A percentile compares a stretch with the other conserved stretches of the same genome.
These are phyloP conservation scores for Coemansia sp. DNA, from an alignment of 192 early-diverging fungal genomes.

Conservation along the genomic window DNA sequence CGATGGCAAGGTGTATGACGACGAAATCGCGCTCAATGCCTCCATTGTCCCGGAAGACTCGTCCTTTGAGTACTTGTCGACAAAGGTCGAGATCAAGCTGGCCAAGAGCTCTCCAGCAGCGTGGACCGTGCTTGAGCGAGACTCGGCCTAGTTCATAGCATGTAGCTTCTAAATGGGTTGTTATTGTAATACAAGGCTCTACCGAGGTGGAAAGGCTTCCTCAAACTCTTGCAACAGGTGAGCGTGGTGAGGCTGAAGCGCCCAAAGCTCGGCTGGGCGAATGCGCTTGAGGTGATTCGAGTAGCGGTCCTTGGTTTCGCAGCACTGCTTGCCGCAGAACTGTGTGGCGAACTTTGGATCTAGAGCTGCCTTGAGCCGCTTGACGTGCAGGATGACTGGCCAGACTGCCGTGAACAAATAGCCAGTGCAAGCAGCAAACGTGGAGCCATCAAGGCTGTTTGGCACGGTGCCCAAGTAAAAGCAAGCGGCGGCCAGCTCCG, in stretches of 20 bases:
- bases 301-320: constrained; percentile 29
- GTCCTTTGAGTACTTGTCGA: constrained; percentile 66
- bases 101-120: constrained; percentile 58
- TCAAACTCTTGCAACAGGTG: constrained; percentile 49
- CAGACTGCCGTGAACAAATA: constrained; percentile 23
- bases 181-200: not conserved
- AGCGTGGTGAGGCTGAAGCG: constrained; percentile 46
- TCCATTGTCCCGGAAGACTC: constrained; percentile 69
- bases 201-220: constrained; percentile 13
- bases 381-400: constrained; percentile 29
- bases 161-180: not conserved
- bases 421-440: constrained; percentile 41
- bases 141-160: not conserved
- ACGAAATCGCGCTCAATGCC: constrained; percentile 66
- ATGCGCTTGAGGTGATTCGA: constrained; percentile 28
- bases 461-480: constrained; percentile 42
- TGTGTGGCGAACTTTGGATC: constrained; percentile 7
- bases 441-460: constrained; percentile 24
- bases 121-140: constrained; percentile 36
- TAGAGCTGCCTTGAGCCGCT: constrained; percentile 20
- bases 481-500: constrained; percentile 51
- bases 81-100: constrained; percentile 76
- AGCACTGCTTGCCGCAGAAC: constrained; percentile 36
- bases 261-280: constrained; percentile 46
- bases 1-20: constrained; percentile 71